phyloP scores from a whole-genome alignment of 306 rosid genomes.

The Amphicarpaea edgeworthii region DNA sequence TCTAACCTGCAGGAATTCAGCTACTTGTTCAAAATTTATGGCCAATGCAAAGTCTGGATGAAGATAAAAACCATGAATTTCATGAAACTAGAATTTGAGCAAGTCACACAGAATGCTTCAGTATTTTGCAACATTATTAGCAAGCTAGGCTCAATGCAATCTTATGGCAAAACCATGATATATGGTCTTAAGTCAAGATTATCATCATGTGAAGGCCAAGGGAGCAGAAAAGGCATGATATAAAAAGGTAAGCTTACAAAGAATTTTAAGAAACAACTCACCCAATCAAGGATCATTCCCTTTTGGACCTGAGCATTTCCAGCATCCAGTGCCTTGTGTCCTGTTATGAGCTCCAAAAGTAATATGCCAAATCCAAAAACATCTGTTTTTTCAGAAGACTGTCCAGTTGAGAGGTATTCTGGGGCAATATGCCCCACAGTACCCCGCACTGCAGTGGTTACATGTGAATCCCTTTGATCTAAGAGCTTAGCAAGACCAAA shows the following conservation, averaged over 20 bases:
- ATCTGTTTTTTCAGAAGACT: slow-evolving; percentile 94
- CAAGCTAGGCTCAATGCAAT: slow-evolving; percentile 20
- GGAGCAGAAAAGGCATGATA: background rate
- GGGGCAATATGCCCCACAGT: slow-evolving; percentile 98
- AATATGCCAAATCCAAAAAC: slow-evolving; percentile 95
- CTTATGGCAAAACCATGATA: background rate
- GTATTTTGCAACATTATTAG: background rate
- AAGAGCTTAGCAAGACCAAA: slow-evolving; percentile 96
- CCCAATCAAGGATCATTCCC: slow-evolving; percentile 99
- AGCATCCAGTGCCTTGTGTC: slow-evolving; percentile 90
- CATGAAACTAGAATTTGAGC: slow-evolving; percentile 12
- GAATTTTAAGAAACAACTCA: slow-evolving; percentile 42
- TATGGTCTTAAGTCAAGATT: background rate
- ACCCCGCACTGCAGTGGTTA: slow-evolving; percentile 96
- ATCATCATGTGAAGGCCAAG: background rate
- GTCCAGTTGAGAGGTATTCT: slow-evolving; percentile 93
- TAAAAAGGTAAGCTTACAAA: background rate
- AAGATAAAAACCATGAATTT: background rate
- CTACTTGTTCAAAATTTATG: background rate
- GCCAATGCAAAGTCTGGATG: background rate
- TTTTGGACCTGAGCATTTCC: slow-evolving; percentile 89
- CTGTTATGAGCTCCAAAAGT: slow-evolving; percentile 91
- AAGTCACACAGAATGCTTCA: background rate
- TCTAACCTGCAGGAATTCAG: slow-evolving; percentile 67
- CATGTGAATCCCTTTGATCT: slow-evolving; percentile 95